These are phyloP conservation scores for Biscogniauxia mediterranea DNA, from an alignment of 2,329 filamentous ascomycete genomes.

Conservation along the genomic window DNA sequence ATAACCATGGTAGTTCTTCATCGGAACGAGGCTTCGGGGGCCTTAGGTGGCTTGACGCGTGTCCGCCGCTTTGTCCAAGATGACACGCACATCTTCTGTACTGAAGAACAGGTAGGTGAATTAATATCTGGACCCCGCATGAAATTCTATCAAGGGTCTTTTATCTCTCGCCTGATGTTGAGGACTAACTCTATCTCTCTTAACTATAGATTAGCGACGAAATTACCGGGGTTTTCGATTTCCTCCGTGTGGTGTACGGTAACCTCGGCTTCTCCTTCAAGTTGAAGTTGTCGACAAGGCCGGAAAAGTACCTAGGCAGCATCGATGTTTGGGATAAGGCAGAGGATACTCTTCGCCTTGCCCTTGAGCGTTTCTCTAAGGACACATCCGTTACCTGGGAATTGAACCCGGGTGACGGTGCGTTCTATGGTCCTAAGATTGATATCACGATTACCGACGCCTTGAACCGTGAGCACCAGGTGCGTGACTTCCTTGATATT, in stretches of 20 bases:
- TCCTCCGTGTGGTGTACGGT: conserved; percentile 68
- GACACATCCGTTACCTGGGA: conserved; percentile 70
- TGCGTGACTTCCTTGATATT: not conserved
- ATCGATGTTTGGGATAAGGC: conserved; percentile 86
- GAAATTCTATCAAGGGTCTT: not conserved
- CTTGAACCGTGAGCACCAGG: conserved; percentile 62
- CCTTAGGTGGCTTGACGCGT: conserved; percentile 77
- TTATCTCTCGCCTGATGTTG: not conserved
- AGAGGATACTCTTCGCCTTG: conserved; percentile 75
- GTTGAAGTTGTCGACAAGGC: conserved; percentile 87
- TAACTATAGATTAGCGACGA: conserved; percentile 51
- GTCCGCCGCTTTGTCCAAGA: conserved; percentile 88
- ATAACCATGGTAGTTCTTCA: conserved; percentile 57
- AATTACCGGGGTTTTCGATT: conserved; percentile 67
- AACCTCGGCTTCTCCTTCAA: conserved; percentile 89
- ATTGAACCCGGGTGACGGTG: conserved; percentile 90
- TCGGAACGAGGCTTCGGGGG: conserved; percentile 80
- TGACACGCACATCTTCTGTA: conserved; percentile 88
- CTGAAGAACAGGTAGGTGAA: conserved; percentile 41
- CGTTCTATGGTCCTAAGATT: conserved; percentile 98
- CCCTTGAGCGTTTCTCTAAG: conserved; percentile 70
- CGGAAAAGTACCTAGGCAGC: conserved; percentile 85
- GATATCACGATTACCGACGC: conserved; percentile 94
- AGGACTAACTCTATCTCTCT: not conserved
- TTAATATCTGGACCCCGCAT: not conserved